Base-by-base conservation (phyloP, 78 protist species). In the Dictyostelium brefeldianum region DNA sequence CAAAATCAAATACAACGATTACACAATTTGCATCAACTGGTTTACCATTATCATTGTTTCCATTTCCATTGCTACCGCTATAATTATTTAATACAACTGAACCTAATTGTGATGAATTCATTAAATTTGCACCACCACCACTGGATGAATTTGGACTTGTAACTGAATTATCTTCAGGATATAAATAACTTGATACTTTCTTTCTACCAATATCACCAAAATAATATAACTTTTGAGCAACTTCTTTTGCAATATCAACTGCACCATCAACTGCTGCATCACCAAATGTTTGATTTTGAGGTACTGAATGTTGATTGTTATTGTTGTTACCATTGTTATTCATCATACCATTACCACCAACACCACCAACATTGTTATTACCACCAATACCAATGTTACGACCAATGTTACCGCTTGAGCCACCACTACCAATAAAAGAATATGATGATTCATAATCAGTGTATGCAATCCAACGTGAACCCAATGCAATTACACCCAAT, bases 261-360 rank as follows among this genome's bases (percentile, higher is more conserved):
- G 93, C 93, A 27, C 77, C 93, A 64, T 87, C 93, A 15, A 87
- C 93, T 20, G 93, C 93, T 64, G 83, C 41, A 50, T 87, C 93
- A 43, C 82, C 27, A 78, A 74, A 77, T 9, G 81, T 77, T 50
- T 87, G 93, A 50, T 87, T 87, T 48, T 84, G 81, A 6, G 59
- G 80, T 75, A 54, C 31, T 9, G 47, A 51, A 1, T 78, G 71
- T 17, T 51, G 46, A 18, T 22, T n/a, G 15, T 82, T 71, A 29
- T 78, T 83, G 7, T 50, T 25, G 4, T 59, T 22, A 22, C 69
- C 69, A 56, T 11, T 20, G 15, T 2, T 4, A 62, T 36, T 36
- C 22, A 25, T 36, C 22, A 25, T 29, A 20, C 65, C 10, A 9
- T 25, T 25, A 56, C 65, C 10, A 57, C 62, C 31, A 20, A 9